phyloP scores from a whole-genome alignment of 345 rosid genomes.

The Heritiera fomes region DNA sequence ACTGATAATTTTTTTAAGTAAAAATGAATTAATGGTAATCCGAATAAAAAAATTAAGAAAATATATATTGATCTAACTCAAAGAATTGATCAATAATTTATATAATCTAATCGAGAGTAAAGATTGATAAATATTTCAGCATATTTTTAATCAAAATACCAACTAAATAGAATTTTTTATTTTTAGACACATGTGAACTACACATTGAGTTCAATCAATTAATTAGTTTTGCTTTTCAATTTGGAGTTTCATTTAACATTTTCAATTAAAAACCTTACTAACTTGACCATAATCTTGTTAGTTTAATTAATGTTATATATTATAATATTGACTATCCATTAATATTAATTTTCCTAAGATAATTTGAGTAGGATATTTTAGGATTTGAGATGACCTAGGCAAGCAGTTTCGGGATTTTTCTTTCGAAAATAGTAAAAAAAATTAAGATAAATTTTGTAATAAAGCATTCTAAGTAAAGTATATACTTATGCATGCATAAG shows the following conservation, averaged over 20 bases:
- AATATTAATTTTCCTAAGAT: neutral
- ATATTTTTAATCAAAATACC: too few relatives aligned
- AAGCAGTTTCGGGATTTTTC: too few relatives aligned
- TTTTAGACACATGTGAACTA: neutral
- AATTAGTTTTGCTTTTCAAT: neutral
- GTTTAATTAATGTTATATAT: neutral
- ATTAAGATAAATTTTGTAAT: neutral
- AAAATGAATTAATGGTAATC: too few relatives aligned
- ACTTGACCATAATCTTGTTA: neutral
- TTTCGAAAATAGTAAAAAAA: too few relatives aligned
- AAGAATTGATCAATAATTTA: too few relatives aligned
- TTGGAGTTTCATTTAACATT: neutral
- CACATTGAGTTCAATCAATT: neutral
- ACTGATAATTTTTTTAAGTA: too few relatives aligned
- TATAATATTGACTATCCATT: neutral
- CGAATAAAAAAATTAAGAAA: too few relatives aligned
- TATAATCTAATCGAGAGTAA: too few relatives aligned
- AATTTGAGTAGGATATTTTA: too few relatives aligned
- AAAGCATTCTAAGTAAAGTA: neutral
- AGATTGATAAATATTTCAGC: too few relatives aligned
- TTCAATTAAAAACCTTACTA: neutral
- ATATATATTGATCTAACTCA: too few relatives aligned
- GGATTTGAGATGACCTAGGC: neutral
- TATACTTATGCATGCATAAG: neutral
- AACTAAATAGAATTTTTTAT: too few relatives aligned